Evolutionary conservation across 805 yeast genomes (phyloP), one percentile per base, ranked within the genome.

Genomic region (Metschnikowia similis): DNA sequence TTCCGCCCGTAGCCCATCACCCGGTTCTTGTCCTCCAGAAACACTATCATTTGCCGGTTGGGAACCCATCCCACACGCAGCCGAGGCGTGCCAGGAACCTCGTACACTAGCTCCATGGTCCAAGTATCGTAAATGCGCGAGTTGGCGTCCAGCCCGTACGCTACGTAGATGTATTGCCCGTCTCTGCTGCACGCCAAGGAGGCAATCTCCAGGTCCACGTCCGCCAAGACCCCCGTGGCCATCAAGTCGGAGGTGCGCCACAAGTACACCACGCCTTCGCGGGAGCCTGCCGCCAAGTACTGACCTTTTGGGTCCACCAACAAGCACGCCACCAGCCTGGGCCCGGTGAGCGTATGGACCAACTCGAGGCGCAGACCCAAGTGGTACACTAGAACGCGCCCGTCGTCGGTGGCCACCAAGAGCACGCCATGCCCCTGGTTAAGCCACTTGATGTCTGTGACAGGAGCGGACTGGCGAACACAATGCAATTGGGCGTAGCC

Each of bases 221-320:
- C 56, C 35, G 76, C 62, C 10, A 77, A 57, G 0, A 76, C 73
- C 34, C 62, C 60, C n/a, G 59, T 49, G 41, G 67, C 47, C 14
- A 71, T 63, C 64, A 80, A 63, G 28, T 70, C 68, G 1, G 60
- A 51, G 7, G 76, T 60, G 36, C 70, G 67, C 84, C 84, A 82
- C 9, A 80, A 36, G 16, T 81, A 71, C 6, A 80, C 72, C 16
- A 77, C 70, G 27, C 86, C 86, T 52, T 82, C 87, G 48, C 74
- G 75, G 16, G 84, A 70, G 0, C 87, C 89, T 1, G 75, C 75
- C 2, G 77, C 74, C 9, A 84, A 49, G 55, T 63, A 76, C 21
- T 65, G 56, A 0, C 85, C 89, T 45, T 71, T 59, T 3, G 84
- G 83, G 56, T 81, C 86, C 46, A 81, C 63, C 14, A 66, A 65